Evolutionary conservation across 805 yeast genomes (phyloP), one percentile per base, ranked within the genome.

Genomic region (Monosporozyma aquatica): DNA sequence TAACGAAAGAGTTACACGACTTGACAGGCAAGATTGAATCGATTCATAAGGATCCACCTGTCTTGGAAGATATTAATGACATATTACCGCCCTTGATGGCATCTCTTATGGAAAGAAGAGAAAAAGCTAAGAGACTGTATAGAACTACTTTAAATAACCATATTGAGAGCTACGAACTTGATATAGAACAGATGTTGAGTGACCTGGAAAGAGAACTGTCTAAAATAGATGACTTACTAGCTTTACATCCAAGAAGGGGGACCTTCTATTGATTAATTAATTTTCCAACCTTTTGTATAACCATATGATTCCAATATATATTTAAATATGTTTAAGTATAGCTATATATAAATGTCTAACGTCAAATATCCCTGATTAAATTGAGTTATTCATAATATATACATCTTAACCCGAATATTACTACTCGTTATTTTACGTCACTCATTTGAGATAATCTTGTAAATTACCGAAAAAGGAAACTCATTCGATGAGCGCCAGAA

Each of bases 61-160:
- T 48, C 5, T 20, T 20, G 3, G 36, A 41, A 7, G 38, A 29
- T 2, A 23, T 30, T 6, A 32, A 29, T 5, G n/a, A 24, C 4
- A 39, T 22, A 14, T 18, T 53, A 20, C 53, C 54, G 11, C 35
- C 43, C 4, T 33, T 49, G 18, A 43, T 53, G 50, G 50, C 42
- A 1, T 29, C 38, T 10, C 30, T 52, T 13, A 38, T 52, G 43
- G 45, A 43, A 21, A 49, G 47, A 23, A 41, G 54, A n/a, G 52
- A 53, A 32, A 37, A 44, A 18, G 56, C 56, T 2, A 53, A 46
- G 38, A 45, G 56, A 28, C 8, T 51, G 5, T 51, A 50, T 41
- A 47, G 56, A 15, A 36, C 40, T 13, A 47, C 50, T 4, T 30
- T 53, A 10, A 37, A 30, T n/a, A 23, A 38, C 10, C 46, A 40